These are phyloP conservation scores for Ogataea corticis DNA, from an alignment of 805 yeast species.

Conservation along the genomic window DNA sequence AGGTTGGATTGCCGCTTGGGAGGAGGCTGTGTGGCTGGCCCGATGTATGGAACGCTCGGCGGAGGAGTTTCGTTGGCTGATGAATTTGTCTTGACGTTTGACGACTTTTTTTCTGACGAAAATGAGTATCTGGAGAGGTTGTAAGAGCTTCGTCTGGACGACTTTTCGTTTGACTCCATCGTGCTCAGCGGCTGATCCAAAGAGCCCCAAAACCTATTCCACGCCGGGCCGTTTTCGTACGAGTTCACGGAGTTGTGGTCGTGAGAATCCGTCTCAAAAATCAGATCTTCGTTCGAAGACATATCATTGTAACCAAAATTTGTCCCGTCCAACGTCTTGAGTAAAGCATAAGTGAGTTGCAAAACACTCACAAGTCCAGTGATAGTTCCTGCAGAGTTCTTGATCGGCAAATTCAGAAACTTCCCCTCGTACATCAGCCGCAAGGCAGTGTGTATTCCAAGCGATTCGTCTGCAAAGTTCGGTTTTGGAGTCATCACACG, in stretches of 20 bases:
- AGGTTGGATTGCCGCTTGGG: conserved; percentile 8
- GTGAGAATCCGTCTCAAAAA: conserved; percentile 30
- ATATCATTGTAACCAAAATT: conserved; percentile 24
- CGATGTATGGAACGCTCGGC: conserved; percentile 21
- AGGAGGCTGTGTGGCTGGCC: conserved; percentile 14
- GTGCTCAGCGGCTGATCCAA: conserved; percentile 32
- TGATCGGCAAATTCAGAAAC: conserved; percentile 44
- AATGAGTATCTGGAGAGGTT: conserved; percentile 9
- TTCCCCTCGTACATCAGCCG: conserved; percentile 49
- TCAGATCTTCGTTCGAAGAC: conserved; percentile 33
- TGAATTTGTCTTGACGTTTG: conserved; percentile 16
- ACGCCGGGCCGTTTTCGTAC: conserved; percentile 32
- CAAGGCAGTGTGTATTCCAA: conserved; percentile 44
- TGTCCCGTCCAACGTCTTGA: conserved; percentile 36
- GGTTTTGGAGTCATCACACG: conserved; percentile 48
- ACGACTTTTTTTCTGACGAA: conserved; percentile 12
- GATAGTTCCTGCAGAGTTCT: conserved; percentile 30
- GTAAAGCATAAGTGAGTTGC: conserved; percentile 43
- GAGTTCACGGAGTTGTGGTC: conserved; percentile 15
- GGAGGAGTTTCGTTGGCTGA: conserved; percentile 21
- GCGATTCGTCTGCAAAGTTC: conserved; percentile 41
- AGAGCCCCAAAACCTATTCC: conserved; percentile 36
- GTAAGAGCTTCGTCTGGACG: conserved; percentile 24
- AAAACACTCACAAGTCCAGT: conserved; percentile 46
- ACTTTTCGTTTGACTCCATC: conserved; percentile 24